Conservation (phyloP, 345 rosid species). For the Citrus inodora region DNA sequence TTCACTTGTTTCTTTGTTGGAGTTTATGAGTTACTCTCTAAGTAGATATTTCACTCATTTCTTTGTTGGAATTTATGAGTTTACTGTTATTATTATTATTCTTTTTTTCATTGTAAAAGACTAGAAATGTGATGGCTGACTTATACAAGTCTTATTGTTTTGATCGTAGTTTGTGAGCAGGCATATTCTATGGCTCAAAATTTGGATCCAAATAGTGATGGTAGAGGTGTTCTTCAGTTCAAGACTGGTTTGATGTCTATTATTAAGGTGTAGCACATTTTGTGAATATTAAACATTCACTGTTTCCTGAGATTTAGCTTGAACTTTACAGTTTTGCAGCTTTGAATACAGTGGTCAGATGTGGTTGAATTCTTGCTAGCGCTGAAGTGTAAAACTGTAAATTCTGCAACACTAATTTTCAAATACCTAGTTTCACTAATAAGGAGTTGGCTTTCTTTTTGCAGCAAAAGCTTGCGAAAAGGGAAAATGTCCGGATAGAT, state of each 20-base stretch:
- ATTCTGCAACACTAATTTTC: not conserved
- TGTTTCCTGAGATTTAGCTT: not conserved
- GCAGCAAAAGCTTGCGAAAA: constrained; percentile 98
- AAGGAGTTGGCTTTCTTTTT: constrained; percentile 7
- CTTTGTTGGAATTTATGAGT: not conserved
- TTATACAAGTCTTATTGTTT: not conserved
- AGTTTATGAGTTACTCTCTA: not conserved
- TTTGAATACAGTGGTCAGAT: not conserved
- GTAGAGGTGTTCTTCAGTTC: constrained; percentile 98
- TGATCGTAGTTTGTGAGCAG: constrained; percentile 84
- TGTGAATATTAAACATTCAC: not conserved
- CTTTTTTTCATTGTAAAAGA: not conserved
- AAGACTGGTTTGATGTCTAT: constrained; percentile 97
- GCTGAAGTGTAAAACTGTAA: not conserved
- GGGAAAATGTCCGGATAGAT: constrained; percentile 66
- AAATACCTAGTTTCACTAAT: not conserved
- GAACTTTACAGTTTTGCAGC: not conserved
- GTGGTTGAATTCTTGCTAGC: not conserved
- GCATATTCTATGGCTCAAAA: constrained; percentile 93
- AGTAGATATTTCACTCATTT: constrained; percentile 2
- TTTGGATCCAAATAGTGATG: constrained; percentile 91
- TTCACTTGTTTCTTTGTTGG: not conserved
- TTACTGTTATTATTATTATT: too few relatives aligned
- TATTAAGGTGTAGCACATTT: constrained; percentile 57
- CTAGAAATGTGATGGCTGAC: not conserved